Conservation (phyloP, 306 rosid genomes). For the Aeschynomene evenia region DNA sequence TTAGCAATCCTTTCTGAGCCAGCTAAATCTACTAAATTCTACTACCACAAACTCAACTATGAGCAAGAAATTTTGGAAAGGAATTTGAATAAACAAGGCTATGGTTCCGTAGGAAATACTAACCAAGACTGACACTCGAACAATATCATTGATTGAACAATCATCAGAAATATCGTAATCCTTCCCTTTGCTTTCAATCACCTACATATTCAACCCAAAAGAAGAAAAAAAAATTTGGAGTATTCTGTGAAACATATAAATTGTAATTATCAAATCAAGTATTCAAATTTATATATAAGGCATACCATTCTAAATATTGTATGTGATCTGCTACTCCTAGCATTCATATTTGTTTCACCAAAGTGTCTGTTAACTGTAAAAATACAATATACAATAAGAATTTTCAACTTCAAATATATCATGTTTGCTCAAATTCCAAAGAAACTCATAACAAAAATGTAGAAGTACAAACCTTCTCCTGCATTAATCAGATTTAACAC, state of each 20-base stretch:
- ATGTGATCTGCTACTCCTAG: constrained; percentile 94
- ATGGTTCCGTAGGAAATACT: constrained; percentile 22
- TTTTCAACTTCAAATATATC: constrained; percentile 18
- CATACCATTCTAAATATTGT: constrained; percentile 95
- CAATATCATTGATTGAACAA: constrained; percentile 50
- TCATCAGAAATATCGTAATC: constrained; percentile 49
- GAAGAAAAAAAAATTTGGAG: not conserved
- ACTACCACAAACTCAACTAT: constrained; percentile 29
- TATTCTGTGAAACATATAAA: not conserved
- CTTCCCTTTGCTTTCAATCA: constrained; percentile 91
- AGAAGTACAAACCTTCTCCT: constrained; percentile 75
- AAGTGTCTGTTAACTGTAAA: constrained; percentile 84
- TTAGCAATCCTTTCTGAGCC: constrained; percentile 98
- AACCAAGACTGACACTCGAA: constrained; percentile 96
- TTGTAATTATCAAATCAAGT: not conserved
- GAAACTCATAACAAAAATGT: constrained; percentile 5
- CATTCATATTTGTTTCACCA: constrained; percentile 96
- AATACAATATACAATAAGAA: constrained; percentile 25
- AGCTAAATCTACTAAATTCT: constrained; percentile 96
- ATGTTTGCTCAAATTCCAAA: constrained; percentile 21
- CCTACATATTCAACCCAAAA: constrained; percentile 48
- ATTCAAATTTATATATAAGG: not conserved
- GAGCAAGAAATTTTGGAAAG: constrained; percentile 19
- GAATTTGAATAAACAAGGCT: constrained; percentile 4
- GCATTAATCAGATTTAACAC: constrained; percentile 69